Evolutionary conservation across 169 alveolate species (phyloP).

Genomic region (Eimeria necatrix): DNA sequence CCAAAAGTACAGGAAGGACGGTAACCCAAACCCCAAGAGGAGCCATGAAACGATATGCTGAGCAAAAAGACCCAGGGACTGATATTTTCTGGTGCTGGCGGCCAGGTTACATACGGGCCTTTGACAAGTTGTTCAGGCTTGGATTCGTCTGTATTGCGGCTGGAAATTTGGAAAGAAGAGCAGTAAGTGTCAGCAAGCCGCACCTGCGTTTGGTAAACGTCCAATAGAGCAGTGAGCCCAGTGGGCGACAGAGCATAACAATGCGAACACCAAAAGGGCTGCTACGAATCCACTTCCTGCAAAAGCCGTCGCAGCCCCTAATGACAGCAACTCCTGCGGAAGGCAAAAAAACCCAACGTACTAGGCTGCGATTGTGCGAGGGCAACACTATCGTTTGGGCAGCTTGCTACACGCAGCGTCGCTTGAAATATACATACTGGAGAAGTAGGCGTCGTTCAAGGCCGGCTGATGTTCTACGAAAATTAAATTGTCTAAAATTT

Average conservation of each 20-base stretch:
- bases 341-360: background rate
- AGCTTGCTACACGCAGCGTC: too few relatives aligned
- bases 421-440: too few relatives aligned
- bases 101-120: background rate
- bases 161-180: background rate
- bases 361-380: too few relatives aligned
- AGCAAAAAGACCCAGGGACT: background rate
- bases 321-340: slow-evolving; percentile 49
- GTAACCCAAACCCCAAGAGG: slow-evolving; percentile 65
- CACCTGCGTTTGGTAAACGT: slow-evolving; percentile 71
- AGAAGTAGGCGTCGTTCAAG: too few relatives aligned
- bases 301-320: slow-evolving; percentile 42
- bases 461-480: too few relatives aligned
- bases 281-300: slow-evolving; percentile 67
- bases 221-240: slow-evolving; percentile 71
- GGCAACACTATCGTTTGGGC: too few relatives aligned
- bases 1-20: slow-evolving; percentile 41
- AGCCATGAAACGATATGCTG: slow-evolving; percentile 74
- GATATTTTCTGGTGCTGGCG: background rate
- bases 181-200: background rate
- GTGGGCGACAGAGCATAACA: slow-evolving; percentile 31
- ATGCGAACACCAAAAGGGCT: slow-evolving; percentile 59
- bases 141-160: background rate
- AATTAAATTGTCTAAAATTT: too few relatives aligned
- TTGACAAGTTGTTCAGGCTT: background rate